phyloP scores from a whole-genome alignment of 768 basidiomycete species.

The Amanita brunnescens region DNA sequence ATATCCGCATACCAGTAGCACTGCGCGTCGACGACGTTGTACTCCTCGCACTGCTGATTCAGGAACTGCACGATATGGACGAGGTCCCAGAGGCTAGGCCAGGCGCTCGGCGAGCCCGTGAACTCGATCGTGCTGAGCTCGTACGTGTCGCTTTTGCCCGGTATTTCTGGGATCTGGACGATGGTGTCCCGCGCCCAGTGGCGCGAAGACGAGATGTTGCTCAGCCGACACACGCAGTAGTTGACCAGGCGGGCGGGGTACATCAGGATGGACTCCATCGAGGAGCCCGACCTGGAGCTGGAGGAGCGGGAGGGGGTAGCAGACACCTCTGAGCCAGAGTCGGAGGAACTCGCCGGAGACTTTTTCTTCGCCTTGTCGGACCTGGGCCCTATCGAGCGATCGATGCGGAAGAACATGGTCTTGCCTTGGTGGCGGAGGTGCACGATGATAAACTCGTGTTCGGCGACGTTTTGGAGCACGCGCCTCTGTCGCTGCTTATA shows the following conservation, averaged over 20 bases:
- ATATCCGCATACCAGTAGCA: conserved; percentile 5
- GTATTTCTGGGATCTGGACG: not conserved
- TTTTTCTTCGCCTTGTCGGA: not conserved
- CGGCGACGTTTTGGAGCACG: not conserved
- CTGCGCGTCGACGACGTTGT: not conserved
- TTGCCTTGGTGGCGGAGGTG: not conserved
- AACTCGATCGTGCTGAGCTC: not conserved
- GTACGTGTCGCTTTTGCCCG: not conserved
- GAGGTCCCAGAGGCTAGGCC: conserved; percentile 1
- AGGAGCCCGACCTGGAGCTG: not conserved
- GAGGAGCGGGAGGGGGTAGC: not conserved
- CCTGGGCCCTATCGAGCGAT: not conserved
- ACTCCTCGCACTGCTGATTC: not conserved
- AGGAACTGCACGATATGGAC: not conserved
- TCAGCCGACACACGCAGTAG: not conserved
- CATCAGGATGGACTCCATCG: not conserved
- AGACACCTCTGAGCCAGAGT: not conserved
- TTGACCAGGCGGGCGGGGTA: not conserved
- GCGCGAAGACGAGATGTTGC: not conserved
- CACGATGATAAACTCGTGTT: conserved; percentile 1
- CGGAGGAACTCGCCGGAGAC: not conserved
- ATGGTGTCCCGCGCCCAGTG: not conserved
- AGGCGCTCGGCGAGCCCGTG: not conserved
- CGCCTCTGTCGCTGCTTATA: not conserved
- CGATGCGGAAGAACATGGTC: not conserved